phyloP scores from a whole-genome alignment of 257 asterid genomes.

The Solanum corneliomulleri region DNA sequence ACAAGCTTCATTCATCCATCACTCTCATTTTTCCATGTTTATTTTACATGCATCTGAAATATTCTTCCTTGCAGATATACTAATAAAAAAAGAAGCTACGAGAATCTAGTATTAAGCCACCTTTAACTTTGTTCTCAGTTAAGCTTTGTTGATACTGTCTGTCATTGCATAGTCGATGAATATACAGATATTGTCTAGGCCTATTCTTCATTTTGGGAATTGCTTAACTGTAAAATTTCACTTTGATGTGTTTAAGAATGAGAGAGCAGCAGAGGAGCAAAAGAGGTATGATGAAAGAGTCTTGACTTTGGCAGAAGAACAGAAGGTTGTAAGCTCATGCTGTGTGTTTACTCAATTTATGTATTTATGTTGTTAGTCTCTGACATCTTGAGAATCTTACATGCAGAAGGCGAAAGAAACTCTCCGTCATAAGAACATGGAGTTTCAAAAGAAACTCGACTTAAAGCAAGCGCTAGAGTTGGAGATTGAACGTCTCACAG shows the following conservation, averaged over 20 bases:
- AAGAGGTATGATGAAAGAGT: slow-evolving; percentile 33
- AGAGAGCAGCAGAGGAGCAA: slow-evolving; percentile 57
- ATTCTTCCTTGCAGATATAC: neutral
- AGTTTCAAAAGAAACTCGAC: slow-evolving; percentile 52
- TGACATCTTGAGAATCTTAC: slow-evolving; percentile 1
- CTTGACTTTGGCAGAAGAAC: slow-evolving; percentile 58
- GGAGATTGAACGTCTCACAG: slow-evolving; percentile 45
- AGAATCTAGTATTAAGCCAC: neutral
- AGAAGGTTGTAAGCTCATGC: slow-evolving; percentile 31
- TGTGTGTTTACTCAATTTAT: neutral
- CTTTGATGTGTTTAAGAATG: slow-evolving; percentile 23
- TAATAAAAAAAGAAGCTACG: neutral
- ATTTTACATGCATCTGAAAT: neutral
- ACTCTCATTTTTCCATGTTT: neutral
- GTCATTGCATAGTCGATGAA: neutral
- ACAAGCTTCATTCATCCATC: neutral
- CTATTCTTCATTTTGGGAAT: neutral
- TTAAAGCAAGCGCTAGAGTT: slow-evolving; percentile 56
- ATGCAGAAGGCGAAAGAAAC: slow-evolving; percentile 52
- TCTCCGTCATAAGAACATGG: slow-evolving; percentile 36
- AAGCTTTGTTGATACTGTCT: neutral
- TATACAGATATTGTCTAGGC: neutral
- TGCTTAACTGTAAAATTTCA: slow-evolving; percentile 8
- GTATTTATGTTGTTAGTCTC: neutral
- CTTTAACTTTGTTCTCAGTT: neutral